Percentiles rank a stretch among this genome's conserved stretches.
Evolutionary conservation across 2,329 filamentous ascomycete species (phyloP).

Genomic region (Paecilomyces sp.): DNA sequence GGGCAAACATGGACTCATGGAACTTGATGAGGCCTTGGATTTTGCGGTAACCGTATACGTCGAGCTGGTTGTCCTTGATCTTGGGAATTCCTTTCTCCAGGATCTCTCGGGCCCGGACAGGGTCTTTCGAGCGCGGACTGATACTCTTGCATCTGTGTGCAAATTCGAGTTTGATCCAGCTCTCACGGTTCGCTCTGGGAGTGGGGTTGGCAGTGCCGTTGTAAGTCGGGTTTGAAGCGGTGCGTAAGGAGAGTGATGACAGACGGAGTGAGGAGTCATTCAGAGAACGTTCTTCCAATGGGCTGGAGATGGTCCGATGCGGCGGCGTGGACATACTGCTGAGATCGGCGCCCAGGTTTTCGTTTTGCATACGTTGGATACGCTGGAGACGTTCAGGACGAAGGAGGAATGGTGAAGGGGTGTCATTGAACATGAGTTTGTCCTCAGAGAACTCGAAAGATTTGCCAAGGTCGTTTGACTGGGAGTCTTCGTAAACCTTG

Average conservation of each 20-base stretch:
- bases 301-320: neutral
- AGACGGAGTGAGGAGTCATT: constrained; percentile 22
- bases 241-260: neutral
- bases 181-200: neutral
- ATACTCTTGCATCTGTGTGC: constrained; percentile 17
- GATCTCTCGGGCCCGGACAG: constrained; percentile 28
- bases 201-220: neutral
- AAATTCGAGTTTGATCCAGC: neutral
- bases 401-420: neutral
- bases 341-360: constrained; percentile 1
- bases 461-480: constrained; percentile 15
- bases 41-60: constrained; percentile 36
- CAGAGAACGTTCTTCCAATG: constrained; percentile 29
- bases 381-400: neutral
- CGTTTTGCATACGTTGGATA: neutral
- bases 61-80: constrained; percentile 28
- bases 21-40: constrained; percentile 33
- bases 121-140: constrained; percentile 32
- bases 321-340: constrained; percentile 1
- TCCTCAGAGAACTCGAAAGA: neutral
- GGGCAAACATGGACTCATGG: constrained; percentile 27
- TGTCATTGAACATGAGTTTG: neutral
- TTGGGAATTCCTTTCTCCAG: constrained; percentile 30
- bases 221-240: neutral
- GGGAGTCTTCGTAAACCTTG: constrained; percentile 49